Evolutionary conservation across 371 early-diverging fungal genomes (phyloP).

Genomic region (Apophysomyces variabilis): DNA sequence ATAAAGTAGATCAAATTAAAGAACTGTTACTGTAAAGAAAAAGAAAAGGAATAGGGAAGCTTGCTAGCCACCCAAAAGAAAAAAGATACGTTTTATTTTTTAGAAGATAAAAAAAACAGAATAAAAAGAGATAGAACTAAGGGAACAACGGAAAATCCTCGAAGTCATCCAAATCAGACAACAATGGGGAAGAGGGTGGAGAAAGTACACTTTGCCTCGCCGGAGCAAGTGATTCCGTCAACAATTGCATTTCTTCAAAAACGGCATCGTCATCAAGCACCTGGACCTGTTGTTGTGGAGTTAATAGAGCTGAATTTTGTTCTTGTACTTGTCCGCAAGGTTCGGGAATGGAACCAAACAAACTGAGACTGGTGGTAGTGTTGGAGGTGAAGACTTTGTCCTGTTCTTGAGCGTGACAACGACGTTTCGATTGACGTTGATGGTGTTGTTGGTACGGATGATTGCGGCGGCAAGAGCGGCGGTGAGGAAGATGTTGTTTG

Average conservation of each 20-base stretch:
- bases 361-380: neutral
- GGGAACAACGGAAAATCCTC: slow-evolving; percentile 21
- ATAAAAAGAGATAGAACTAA: slow-evolving; percentile 4
- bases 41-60: slow-evolving; percentile 3
- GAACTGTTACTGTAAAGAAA: slow-evolving; percentile 4
- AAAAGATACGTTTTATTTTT: neutral
- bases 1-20: slow-evolving; percentile 30
- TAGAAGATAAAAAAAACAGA: slow-evolving; percentile 7
- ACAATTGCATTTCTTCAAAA: slow-evolving; percentile 19
- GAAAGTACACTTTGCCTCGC: slow-evolving; percentile 6
- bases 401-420: neutral
- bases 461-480: slow-evolving; percentile 2
- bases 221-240: slow-evolving; percentile 12
- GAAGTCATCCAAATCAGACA: slow-evolving; percentile 5
- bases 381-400: neutral
- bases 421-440: slow-evolving; percentile 1
- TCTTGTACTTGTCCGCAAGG: slow-evolving; percentile 3
- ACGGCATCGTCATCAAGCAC: slow-evolving; percentile 22
- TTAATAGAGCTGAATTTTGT: slow-evolving; percentile 1
- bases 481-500: neutral
- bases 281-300: neutral
- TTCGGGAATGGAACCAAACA: slow-evolving; percentile 14
- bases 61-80: neutral
- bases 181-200: slow-evolving; percentile 12
- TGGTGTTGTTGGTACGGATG: neutral